Evolutionary conservation across 345 rosid species (phyloP).

Genomic region (Citrus inodora): DNA sequence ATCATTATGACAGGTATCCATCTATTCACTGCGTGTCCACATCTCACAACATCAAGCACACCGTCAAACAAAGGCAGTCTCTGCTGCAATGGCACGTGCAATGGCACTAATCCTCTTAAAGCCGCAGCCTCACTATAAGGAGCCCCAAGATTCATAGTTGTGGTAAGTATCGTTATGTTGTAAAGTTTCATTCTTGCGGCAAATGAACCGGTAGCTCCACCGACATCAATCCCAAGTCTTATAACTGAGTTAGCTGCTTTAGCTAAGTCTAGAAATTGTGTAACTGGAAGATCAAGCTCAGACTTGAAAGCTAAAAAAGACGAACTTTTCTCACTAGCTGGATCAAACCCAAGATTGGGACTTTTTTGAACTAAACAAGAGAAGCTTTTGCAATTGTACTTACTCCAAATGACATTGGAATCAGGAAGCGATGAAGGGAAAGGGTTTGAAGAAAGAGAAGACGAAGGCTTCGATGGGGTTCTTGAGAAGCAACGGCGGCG

Average conservation of each 20-base stretch:
- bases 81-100: conserved; percentile 94
- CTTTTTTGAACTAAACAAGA: conserved; percentile 53
- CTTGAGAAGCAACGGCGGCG: conserved; percentile 98
- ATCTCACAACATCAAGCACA: conserved; percentile 82
- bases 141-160: conserved; percentile 85
- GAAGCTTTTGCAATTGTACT: conserved; percentile 71
- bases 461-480: conserved; percentile 54
- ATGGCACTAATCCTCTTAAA: conserved; percentile 75
- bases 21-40: conserved; percentile 87
- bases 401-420: conserved; percentile 63
- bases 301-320: conserved; percentile 50
- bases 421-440: conserved; percentile 64
- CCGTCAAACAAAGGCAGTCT: conserved; percentile 89
- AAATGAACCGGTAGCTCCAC: conserved; percentile 87
- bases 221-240: conserved; percentile 80
- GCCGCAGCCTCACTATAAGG: conserved; percentile 94
- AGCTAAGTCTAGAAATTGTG: conserved; percentile 73
- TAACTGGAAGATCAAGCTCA: conserved; percentile 86
- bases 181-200: conserved; percentile 77
- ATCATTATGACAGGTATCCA: conserved; percentile 83
- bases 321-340: conserved; percentile 38
- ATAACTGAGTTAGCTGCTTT: conserved; percentile 51
- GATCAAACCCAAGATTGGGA: conserved; percentile 63
- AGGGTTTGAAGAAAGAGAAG: conserved; percentile 43
- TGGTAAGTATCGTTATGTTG: conserved; percentile 72